Percentiles rank a stretch among this genome's conserved stretches.
phyloP scores from a whole-genome alignment of 306 rosid species.

The Argentina anserina region DNA sequence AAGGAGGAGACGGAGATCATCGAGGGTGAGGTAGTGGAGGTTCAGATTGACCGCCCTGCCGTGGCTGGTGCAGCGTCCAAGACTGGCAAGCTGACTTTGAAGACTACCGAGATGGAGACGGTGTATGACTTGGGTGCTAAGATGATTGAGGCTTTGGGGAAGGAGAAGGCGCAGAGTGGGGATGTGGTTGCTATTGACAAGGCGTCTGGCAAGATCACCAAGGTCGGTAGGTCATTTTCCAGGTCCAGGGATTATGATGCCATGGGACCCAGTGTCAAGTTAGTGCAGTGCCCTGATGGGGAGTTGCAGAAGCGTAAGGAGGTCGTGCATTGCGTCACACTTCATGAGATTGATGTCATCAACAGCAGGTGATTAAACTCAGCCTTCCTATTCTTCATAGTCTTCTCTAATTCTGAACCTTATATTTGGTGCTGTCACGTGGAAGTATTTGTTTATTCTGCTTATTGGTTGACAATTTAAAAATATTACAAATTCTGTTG shows the following conservation, averaged over 20 bases:
- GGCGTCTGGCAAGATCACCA: conserved; percentile 87
- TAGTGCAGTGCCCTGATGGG: conserved; percentile 96
- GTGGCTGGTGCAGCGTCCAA: conserved; percentile 77
- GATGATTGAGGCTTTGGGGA: conserved; percentile 90
- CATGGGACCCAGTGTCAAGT: conserved; percentile 84
- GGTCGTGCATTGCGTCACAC: conserved; percentile 94
- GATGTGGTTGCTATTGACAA: conserved; percentile 69
- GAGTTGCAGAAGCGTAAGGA: conserved; percentile 99
- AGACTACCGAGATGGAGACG: conserved; percentile 97
- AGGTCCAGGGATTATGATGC: conserved; percentile 96
- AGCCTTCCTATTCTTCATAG: background rate
- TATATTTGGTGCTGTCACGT: background rate
- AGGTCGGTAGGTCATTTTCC: conserved; percentile 89
- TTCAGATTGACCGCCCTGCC: conserved; percentile 87
- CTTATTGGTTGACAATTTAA: background rate
- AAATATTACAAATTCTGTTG: background rate
- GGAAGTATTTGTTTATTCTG: background rate
- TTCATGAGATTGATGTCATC: conserved; percentile 97
- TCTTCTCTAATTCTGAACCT: background rate
- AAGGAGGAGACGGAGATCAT: conserved; percentile 97
- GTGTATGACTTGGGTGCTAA: conserved; percentile 95
- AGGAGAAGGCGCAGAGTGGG: conserved; percentile 93
- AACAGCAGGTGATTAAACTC: conserved; percentile 70
- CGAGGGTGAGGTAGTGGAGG: conserved; percentile 95
- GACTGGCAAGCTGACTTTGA: conserved; percentile 83